Evolutionary conservation across 2,329 filamentous ascomycete genomes (phyloP), one percentile per base, ranked within the genome.

Genomic region (Didymella keratinophila): DNA sequence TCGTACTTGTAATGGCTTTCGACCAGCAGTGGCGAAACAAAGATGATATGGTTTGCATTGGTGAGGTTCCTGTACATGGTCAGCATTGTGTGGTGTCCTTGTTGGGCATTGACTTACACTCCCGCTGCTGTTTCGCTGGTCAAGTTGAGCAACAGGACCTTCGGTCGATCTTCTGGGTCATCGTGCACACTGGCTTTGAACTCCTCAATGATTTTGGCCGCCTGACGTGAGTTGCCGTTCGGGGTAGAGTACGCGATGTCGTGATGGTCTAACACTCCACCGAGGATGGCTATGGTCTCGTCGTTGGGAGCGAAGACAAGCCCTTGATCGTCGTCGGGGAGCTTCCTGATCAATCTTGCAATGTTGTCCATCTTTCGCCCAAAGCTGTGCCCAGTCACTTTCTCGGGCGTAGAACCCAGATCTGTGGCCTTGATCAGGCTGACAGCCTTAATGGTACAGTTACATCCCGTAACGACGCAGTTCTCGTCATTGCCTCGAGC

Each of bases 41-140:
- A 90, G 30, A 90, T 81, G 34, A 89, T 77, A 56, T 90, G 86
- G 60, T 88, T 89, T 0, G 87, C 86, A 37, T 81, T 82, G 45
- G 86, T 84, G 1, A 90, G 73, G 62, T 90, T 90, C 10, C 83
- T 86, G 32, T 23, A 25, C 39, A 16, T 12, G 30, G 34, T 61
- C 20, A 62, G 58, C 41, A 18, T 14, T 6, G 10, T 2, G 37
- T 23, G 7, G 2, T 5, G 5, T 4, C 34, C 10, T 21, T n/a
- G 9, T 14, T 47, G 1, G 11, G 16, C 12, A 36, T 23, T 5
- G 4, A 44, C 83, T 82, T 78, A 86, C 84, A 83, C 73, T 50
- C 88, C 88, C 30, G 87, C 82, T 2, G 87, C 84, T 52, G 84
- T 83, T 32, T 84, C 84, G 61, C 81, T 81, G 1, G 80, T 81